Conservation (phyloP, 2,329 filamentous ascomycete species). For the Nothopassalora personata region DNA sequence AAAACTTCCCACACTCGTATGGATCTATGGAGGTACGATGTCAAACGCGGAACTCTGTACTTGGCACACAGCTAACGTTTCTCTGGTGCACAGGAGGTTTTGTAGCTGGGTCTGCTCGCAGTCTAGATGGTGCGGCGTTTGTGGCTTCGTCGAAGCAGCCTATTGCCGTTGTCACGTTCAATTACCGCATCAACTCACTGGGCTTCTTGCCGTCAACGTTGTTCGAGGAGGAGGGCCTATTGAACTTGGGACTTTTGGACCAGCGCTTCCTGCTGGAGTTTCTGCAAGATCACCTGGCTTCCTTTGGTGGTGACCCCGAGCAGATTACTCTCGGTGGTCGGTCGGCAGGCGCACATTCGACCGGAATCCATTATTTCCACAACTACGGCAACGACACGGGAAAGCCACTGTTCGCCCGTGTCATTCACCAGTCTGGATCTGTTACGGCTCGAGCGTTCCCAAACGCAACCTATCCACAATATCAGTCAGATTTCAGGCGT, state of each 20-base stretch:
- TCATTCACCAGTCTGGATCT: conserved; percentile 43
- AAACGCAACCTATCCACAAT: conserved; percentile 11
- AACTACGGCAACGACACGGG: conserved; percentile 29
- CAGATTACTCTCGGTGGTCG: conserved; percentile 28
- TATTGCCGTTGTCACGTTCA: conserved; percentile 53
- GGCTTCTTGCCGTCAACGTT: conserved; percentile 58
- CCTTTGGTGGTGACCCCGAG: conserved; percentile 34
- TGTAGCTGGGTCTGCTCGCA: conserved; percentile 42
- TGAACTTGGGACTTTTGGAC: conserved; percentile 40
- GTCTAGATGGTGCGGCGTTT: conserved; percentile 57
- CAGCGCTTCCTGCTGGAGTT: conserved; percentile 40
- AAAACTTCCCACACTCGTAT: conserved; percentile 52
- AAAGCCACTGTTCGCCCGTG: conserved; percentile 39
- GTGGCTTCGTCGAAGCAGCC: conserved; percentile 47
- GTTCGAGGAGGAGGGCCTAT: conserved; percentile 47
- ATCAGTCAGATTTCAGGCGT: conserved; percentile 8
- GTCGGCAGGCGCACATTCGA: conserved; percentile 59
- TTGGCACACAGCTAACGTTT: not conserved
- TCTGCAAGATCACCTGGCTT: conserved; percentile 35
- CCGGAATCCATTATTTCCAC: conserved; percentile 62
- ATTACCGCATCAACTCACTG: conserved; percentile 59
- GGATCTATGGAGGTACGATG: conserved; percentile 54
- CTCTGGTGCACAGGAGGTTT: conserved; percentile 38
- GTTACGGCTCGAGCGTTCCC: conserved; percentile 42
- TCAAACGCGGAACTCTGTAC: not conserved